Conservation (phyloP, 129 eudicot species). For the Smallanthus sonchifolius region DNA sequence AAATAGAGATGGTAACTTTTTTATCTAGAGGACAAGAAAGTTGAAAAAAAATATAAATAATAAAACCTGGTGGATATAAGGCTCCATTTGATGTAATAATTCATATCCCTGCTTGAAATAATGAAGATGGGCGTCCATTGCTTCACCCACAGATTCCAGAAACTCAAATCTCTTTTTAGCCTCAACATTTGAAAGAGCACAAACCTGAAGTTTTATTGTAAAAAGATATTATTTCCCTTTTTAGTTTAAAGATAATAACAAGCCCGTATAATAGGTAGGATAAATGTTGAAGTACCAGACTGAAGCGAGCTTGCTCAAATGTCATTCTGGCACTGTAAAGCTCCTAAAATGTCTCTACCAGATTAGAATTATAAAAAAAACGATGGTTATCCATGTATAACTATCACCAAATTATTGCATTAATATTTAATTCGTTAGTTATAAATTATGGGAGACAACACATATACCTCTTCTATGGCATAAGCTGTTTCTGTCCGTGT, state of each 20-base stretch:
- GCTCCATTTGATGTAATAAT: slow-evolving; percentile 91
- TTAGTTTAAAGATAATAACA: slow-evolving; percentile 3
- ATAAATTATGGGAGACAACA: slow-evolving; percentile 27
- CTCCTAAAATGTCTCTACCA: slow-evolving; percentile 92
- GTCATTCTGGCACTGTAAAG: slow-evolving; percentile 72
- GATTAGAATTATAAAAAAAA: slow-evolving; percentile 49
- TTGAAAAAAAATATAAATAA: background rate
- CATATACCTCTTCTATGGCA: slow-evolving; percentile 77
- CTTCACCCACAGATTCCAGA: slow-evolving; percentile 78
- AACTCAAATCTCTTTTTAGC: slow-evolving; percentile 89
- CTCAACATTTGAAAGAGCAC: slow-evolving; percentile 77
- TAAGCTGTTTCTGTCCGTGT: slow-evolving; percentile 66
- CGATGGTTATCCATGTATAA: slow-evolving; percentile 43
- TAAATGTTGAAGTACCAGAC: slow-evolving; percentile 46
- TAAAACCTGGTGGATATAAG: slow-evolving; percentile 73
- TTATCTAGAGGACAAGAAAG: background rate
- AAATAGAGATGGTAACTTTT: background rate
- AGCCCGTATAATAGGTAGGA: background rate
- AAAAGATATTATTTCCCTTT: slow-evolving; percentile 14
- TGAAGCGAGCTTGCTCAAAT: slow-evolving; percentile 91
- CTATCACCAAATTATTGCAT: slow-evolving; percentile 30
- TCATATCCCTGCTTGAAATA: slow-evolving; percentile 92
- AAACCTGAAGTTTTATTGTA: slow-evolving; percentile 50
- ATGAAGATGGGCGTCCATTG: slow-evolving; percentile 92
- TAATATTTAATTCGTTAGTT: background rate